Base-by-base conservation (phyloP, 108 stramenopile species). In the Chaetoceros tenuissimus region DNA sequence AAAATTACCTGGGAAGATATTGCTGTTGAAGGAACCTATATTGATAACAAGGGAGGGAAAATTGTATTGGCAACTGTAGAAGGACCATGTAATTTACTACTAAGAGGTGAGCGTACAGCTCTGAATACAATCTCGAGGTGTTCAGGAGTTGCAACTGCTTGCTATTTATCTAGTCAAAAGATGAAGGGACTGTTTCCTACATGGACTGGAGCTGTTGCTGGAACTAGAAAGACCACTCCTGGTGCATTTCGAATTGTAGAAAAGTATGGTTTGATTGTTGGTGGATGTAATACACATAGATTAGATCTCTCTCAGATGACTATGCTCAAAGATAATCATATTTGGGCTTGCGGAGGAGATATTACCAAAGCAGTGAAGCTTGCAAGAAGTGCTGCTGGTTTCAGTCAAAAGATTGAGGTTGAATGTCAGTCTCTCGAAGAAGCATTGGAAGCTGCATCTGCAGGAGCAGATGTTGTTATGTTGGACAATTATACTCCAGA, bases 311-410 rank as follows among this genome's bases (percentile, higher is more conserved):
- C 88, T 59, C 98, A 99, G 67, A 99, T 99, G 99, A 95, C 97
- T 26, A 99, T 99, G 99, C 69, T 99, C 30, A 99, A 99, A 60
- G 95, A 96, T 58, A 96, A 96, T 69, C 95, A 96, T 66, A 78
- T 99, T 47, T 96, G 95, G 92, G 59, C 77, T 28, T 71, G 74
- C 34, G 83, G 85, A 13, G 96, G 97, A 1, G 60, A 59, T 31
- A 99, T 99, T 53, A 69, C 79, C 21, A 74, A 78, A 3, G 97
- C 97, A 1, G 97, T 99, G 5, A 56, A 76, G 24, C 63, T 73
- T 13, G 99, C 99, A 0, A 47, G 85, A 22, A 62, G 55, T 24
- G 97, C 89, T 0, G 81, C 92, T 46, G 97, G 97, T 3, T 99
- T 99, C 71, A 88, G 82, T 31, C 84, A 93, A 71, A 99, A 98